phyloP scores from a whole-genome alignment of 768 basidiomycete species.

The Fibroporia radiculosa region DNA sequence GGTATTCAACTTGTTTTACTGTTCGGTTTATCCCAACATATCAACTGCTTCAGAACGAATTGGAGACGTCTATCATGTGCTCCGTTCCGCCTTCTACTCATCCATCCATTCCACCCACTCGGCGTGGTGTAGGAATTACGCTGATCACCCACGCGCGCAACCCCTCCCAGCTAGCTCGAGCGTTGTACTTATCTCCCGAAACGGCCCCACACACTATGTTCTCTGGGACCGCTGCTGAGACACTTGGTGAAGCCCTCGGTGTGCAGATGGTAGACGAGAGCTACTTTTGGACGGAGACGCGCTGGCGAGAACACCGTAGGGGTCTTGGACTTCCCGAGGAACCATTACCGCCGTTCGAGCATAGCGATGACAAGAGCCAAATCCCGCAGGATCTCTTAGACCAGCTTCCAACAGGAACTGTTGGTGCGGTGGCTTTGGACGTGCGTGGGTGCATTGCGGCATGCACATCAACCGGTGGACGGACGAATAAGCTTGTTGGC shows the following conservation, averaged over 20 bases:
- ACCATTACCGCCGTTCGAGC: slow-evolving; percentile 33
- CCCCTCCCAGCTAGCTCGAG: slow-evolving; percentile 63
- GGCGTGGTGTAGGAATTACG: slow-evolving; percentile 58
- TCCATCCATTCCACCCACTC: slow-evolving; percentile 45
- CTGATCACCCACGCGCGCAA: slow-evolving; percentile 63
- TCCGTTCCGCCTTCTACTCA: slow-evolving; percentile 67
- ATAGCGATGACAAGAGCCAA: slow-evolving; percentile 11
- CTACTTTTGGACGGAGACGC: slow-evolving; percentile 68
- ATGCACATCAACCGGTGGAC: slow-evolving; percentile 75
- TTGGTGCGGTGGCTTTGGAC: slow-evolving; percentile 81
- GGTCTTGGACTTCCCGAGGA: slow-evolving; percentile 70
- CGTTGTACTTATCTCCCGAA: slow-evolving; percentile 61
- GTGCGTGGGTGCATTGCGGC: slow-evolving; percentile 62
- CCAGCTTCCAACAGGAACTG: slow-evolving; percentile 65
- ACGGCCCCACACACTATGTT: slow-evolving; percentile 63
- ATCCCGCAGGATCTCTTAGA: slow-evolving; percentile 34
- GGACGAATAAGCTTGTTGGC: slow-evolving; percentile 77
- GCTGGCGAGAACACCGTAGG: slow-evolving; percentile 73
- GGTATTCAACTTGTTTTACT: slow-evolving; percentile 29
- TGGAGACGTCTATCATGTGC: slow-evolving; percentile 76
- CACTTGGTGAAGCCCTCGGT: slow-evolving; percentile 46
- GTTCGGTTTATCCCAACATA: background rate
- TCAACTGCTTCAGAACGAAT: slow-evolving; percentile 59
- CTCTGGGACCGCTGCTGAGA: slow-evolving; percentile 58
- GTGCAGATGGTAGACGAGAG: slow-evolving; percentile 58